Evolutionary conservation across 1,284 basidiomycete genomes (phyloP), one percentile per base, ranked within the genome.

Genomic region (Agroathelia rolfsii): DNA sequence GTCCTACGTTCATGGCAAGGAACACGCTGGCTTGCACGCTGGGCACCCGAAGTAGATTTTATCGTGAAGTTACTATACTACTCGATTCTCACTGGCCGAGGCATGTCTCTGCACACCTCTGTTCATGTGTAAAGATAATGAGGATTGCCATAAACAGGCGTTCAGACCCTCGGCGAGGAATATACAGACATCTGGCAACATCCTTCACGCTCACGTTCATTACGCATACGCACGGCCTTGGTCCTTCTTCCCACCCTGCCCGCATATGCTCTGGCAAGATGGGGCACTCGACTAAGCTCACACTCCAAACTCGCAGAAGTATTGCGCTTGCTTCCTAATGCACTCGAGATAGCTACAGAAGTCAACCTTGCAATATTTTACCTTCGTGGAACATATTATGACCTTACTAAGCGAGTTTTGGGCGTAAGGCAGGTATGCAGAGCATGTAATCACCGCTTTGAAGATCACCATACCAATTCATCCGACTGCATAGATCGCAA

Each of bases 151-250:
- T 32, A 30, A 11, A 26, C 36, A 82, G 88, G 79, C 3, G 69
- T 65, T 3, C 87, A 89, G 53, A 89, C 85, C 2, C 64, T 93
- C 0, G 88, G 88, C 10, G 88, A 94, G 55, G 88, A 94, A 51
- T 94, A 94, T 49, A 90, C 87, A 1, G 84, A 86, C 47, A 80
- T 86, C 19, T 81, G 86, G 72, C 73, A 80, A 34, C 72, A 76
- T 36, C n/a, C n/a, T n/a, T 58, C 70, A 12, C 50, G 41, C 20
- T n/a, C n/a, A n/a, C n/a, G n/a, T n/a, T n/a, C n/a, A n/a, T n/a
- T n/a, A n/a, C 48, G 53, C 36, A 47, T 61, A 8, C 69, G 78
- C 22, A 52, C 64, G 12, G 63, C 66, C 1, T 58, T 88, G 8
- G 60, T 87, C 26, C 62, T 89, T 11, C 61, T 88, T 18, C 70